Evolutionary conservation across 129 eudicot species (phyloP).

Genomic region (Saposhnikovia divaricata): DNA sequence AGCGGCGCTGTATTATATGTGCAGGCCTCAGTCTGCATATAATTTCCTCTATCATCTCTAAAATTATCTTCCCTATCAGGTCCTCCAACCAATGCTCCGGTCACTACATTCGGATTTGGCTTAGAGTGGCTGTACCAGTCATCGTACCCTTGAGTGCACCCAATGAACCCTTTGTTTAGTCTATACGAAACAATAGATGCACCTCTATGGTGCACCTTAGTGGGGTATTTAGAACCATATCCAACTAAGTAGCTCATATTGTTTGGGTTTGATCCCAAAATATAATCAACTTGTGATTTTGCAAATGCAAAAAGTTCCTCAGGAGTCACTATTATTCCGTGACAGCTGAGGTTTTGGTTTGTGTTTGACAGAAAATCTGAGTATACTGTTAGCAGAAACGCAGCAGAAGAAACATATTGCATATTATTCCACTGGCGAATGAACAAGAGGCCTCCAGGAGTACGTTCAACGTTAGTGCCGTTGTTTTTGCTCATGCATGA

Average conservation of each 20-base stretch:
- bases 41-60: conserved; percentile 47
- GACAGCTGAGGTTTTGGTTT: conserved; percentile 37
- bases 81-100: conserved; percentile 82
- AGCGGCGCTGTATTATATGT: conserved; percentile 73
- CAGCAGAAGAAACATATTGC: conserved; percentile 62
- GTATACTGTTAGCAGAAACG: conserved; percentile 46
- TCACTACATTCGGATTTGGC: conserved; percentile 58
- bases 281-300: conserved; percentile 68
- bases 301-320: conserved; percentile 44
- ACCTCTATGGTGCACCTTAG: conserved; percentile 75
- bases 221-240: conserved; percentile 48
- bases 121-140: conserved; percentile 40
- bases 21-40: conserved; percentile 76
- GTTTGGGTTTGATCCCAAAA: conserved; percentile 69
- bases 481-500: conserved; percentile 69
- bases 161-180: conserved; percentile 59
- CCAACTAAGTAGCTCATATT: conserved; percentile 79
- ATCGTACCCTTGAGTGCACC: conserved; percentile 79
- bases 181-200: conserved; percentile 52
- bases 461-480: conserved; percentile 33
- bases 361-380: conserved; percentile 42
- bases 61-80: conserved; percentile 51
- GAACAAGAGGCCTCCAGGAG: conserved; percentile 70
- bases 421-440: conserved; percentile 84
- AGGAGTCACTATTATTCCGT: conserved; percentile 26